These are phyloP conservation scores for Agapanthus africanus DNA, from an alignment of 106 monocot genomes.

Conservation along the genomic window DNA sequence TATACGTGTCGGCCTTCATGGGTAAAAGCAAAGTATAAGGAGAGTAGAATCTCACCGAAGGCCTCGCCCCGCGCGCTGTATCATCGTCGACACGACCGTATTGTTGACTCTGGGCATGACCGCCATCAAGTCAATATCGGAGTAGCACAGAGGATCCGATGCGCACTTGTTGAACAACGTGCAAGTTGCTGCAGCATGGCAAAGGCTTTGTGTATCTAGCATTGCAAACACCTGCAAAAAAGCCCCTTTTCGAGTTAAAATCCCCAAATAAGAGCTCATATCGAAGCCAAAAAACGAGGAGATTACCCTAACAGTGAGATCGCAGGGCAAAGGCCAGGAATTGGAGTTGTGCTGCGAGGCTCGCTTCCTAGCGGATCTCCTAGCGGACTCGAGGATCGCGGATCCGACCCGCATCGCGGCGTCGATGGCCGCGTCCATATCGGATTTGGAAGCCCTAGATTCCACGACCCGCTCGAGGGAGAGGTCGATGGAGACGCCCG, in stretches of 20 bases:
- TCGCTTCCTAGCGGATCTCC: conserved; percentile 26
- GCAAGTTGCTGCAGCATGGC: conserved; percentile 68
- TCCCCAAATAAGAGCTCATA: no score
- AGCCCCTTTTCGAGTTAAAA: no score
- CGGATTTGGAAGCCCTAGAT: conserved; percentile 15
- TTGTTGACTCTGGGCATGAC: conserved; percentile 39
- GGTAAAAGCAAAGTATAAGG: no score
- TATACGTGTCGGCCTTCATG: no score
- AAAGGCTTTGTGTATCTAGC: conserved; percentile 66
- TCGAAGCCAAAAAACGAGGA: neutral
- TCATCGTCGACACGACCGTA: conserved; percentile 56
- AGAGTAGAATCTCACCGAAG: conserved; percentile 43
- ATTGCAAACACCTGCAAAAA: conserved; percentile 74
- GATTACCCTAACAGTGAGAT: conserved; percentile 53
- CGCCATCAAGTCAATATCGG: conserved; percentile 60
- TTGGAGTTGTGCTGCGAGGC: conserved; percentile 36
- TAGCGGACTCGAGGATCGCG: conserved; percentile 38
- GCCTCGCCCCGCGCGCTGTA: conserved; percentile 66
- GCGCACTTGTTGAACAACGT: conserved; percentile 64
- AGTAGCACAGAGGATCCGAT: conserved; percentile 61
- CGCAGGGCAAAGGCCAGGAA: conserved; percentile 46
- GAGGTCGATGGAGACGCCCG: conserved; percentile 33
- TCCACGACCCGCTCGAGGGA: conserved; percentile 43
- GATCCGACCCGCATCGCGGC: conserved; percentile 25
- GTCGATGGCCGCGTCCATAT: conserved; percentile 30